phyloP scores from a whole-genome alignment of 257 asterid species.

The Fraxinus pennsylvanica region DNA sequence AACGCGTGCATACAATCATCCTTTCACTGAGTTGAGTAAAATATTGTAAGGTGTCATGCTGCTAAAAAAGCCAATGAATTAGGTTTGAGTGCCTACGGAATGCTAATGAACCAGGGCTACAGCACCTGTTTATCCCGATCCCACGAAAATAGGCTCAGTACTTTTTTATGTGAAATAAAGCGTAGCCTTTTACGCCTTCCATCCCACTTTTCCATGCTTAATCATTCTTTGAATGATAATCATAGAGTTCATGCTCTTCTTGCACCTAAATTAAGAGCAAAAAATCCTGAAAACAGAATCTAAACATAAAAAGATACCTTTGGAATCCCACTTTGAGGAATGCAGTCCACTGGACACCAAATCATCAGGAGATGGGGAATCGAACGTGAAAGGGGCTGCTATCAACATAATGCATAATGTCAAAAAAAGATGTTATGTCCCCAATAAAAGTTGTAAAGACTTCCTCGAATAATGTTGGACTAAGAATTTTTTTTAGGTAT shows the following conservation, averaged over 20 bases:
- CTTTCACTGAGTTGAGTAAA: background rate
- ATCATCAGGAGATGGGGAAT: conserved; percentile 87
- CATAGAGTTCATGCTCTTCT: background rate
- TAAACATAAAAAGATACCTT: conserved; percentile 43
- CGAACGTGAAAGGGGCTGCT: conserved; percentile 84
- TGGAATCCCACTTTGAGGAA: conserved; percentile 50
- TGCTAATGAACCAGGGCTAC: too few species aligned
- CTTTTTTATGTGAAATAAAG: too few species aligned
- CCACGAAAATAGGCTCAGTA: too few species aligned
- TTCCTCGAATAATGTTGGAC: conserved; percentile 19
- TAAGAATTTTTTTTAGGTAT: background rate
- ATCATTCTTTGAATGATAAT: background rate
- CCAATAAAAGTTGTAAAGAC: conserved; percentile 25
- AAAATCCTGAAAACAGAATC: conserved; percentile 15
- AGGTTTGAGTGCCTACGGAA: background rate
- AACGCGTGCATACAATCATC: background rate
- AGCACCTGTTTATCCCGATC: too few species aligned
- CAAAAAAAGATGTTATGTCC: conserved; percentile 27
- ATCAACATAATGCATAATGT: conserved; percentile 35
- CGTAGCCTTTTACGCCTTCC: too few species aligned
- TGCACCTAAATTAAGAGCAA: conserved; percentile 12
- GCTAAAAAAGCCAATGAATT: background rate
- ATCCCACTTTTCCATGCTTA: background rate
- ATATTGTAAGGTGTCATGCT: background rate
- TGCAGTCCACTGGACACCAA: conserved; percentile 59